These are phyloP conservation scores for Phascolomyces articulosus DNA, from an alignment of 371 early-diverging fungal genomes.

Conservation along the genomic window DNA sequence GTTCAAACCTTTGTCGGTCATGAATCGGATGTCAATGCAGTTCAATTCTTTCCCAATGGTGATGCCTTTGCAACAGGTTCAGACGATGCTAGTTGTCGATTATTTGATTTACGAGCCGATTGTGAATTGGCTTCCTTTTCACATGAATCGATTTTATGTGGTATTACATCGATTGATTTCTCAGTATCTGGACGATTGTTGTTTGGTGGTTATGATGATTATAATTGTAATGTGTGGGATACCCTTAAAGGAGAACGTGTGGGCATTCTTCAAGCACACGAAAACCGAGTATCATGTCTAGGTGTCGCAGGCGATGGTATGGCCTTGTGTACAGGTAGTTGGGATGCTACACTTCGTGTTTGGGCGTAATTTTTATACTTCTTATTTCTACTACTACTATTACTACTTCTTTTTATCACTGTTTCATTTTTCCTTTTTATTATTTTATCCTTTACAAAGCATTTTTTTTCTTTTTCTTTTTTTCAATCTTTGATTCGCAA, in stretches of 20 bases:
- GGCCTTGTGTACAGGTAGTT: conserved; percentile 97
- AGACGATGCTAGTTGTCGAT: conserved; percentile 96
- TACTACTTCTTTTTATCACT: no score
- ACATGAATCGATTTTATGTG: conserved; percentile 95
- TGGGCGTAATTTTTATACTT: conserved; percentile 21
- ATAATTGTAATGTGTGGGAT: conserved; percentile 98
- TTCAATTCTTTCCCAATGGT: conserved; percentile 98
- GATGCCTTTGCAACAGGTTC: conserved; percentile 97
- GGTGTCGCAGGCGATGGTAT: conserved; percentile 96
- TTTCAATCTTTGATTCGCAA: no score
- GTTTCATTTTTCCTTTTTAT: background rate
- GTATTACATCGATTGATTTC: conserved; percentile 97
- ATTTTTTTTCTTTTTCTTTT: background rate
- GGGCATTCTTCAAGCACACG: conserved; percentile 92
- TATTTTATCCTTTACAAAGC: background rate
- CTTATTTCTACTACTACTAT: background rate
- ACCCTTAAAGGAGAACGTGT: conserved; percentile 94
- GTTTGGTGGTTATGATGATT: conserved; percentile 99
- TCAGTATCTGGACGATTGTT: conserved; percentile 93
- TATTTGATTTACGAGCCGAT: conserved; percentile 97
- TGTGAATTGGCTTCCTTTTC: conserved; percentile 95
- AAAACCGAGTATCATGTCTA: conserved; percentile 95
- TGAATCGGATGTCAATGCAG: conserved; percentile 98
- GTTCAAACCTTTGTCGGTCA: conserved; percentile 98
- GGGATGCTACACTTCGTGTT: conserved; percentile 94